Base-by-base conservation (phyloP, 2,329 filamentous ascomycete genomes). In the Fusarium coffeatum region DNA sequence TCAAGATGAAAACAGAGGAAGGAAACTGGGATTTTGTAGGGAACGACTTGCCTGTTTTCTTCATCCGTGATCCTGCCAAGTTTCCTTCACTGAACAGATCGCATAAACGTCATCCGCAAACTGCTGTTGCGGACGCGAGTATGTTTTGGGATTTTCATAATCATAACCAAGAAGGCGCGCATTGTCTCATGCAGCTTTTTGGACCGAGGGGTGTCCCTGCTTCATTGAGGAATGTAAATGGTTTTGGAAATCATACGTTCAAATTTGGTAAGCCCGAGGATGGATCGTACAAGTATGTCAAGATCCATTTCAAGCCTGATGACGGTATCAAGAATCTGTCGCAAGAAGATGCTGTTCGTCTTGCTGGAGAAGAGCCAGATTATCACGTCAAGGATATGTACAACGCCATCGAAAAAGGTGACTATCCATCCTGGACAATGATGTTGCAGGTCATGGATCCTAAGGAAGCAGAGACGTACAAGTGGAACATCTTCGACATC, bases 131-230 rank as follows among this genome's bases (percentile, higher is more conserved):
- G 5, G 58, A 61, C 8, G 20, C 54, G n/a, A 42, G 61, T 11
- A 50, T 61, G 45, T 61, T 61, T n/a, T 61, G 54, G 45, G 58
- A 60, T 4, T 60, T 60, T 23, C 53, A 60, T 20, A 49, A 60
- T 6, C 32, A 58, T 11, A 60, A 60, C 10, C 58, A 60, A 43
- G 58, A 60, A 13, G 53, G 53, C 3, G 53, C 58, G 4, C 54
- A 61, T 23, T 58, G 37, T 22, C 28, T 59, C 0, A 59, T 61
- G 54, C 45, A 61, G 2, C 28, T 50, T 0, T 50, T 61, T 1
- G 58, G 54, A 3, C 58, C 58, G 4, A 23, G 43, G 0, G 54
- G 53, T 10, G 37, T 61, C 0, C 54, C 54, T 8, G 37, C 16
- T 3, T 59, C 58, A 11, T 43, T 61, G 2, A 47, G 13, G 6